Conservation (phyloP, 1,284 basidiomycete species). For the Athelia sp. region DNA sequence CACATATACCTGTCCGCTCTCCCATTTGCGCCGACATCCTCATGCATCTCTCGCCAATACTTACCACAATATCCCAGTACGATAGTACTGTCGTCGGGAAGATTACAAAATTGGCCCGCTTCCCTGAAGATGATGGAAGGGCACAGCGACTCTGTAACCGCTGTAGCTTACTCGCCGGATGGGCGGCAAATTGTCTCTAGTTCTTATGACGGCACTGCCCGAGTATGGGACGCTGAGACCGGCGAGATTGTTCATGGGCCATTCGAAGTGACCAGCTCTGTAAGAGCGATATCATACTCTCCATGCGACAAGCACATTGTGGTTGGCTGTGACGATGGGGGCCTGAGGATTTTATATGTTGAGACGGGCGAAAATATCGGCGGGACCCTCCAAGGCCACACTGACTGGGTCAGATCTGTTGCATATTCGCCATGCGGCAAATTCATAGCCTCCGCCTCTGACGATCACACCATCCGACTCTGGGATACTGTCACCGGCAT, state of each 20-base stretch:
- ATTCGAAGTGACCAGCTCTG: too few relatives aligned
- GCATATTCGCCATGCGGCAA: background rate
- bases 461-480: background rate
- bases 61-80: background rate
- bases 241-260: background rate
- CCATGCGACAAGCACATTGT: too few relatives aligned
- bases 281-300: too few relatives aligned
- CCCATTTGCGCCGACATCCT: conserved; percentile 29
- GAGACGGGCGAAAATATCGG: too few relatives aligned
- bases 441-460: background rate
- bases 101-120: background rate
- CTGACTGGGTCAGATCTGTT: background rate
- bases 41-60: conserved; percentile 11
- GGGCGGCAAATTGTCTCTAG: conserved; percentile 62
- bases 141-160: background rate
- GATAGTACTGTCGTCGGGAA: background rate
- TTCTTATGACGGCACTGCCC: conserved; percentile 22
- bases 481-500: background rate
- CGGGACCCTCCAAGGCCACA: too few relatives aligned
- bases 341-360: too few relatives aligned
- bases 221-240: background rate
- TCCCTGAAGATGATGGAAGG: background rate
- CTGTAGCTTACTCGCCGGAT: conserved; percentile 32
- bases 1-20: background rate
- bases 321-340: too few relatives aligned